Percentiles rank a stretch among this genome's conserved stretches.
phyloP scores from a whole-genome alignment of 345 rosid species.

The Litchi chinensis region DNA sequence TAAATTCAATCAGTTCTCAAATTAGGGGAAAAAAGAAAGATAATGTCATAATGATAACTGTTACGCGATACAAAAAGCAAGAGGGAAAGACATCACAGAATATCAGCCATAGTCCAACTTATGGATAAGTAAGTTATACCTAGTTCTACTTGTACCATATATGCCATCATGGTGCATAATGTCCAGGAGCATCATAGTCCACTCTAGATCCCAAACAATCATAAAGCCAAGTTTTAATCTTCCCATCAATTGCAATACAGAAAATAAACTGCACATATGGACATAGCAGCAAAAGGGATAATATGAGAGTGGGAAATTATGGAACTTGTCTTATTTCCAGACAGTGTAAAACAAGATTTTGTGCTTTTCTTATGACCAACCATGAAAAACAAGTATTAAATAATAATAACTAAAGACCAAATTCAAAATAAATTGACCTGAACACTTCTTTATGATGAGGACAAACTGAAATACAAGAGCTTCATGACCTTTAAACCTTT shows the following conservation, averaged over 20 bases:
- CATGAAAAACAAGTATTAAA: too few species aligned
- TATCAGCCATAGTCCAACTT: background rate
- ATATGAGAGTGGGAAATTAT: slow-evolving; percentile 11
- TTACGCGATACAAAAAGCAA: background rate
- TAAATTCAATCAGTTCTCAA: background rate
- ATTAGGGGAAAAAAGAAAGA: background rate
- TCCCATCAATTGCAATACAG: too few species aligned
- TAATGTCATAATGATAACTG: background rate
- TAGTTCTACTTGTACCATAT: slow-evolving; percentile 76
- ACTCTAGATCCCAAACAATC: too few species aligned
- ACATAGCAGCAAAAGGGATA: background rate
- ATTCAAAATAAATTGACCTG: slow-evolving; percentile 32
- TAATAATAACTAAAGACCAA: background rate
- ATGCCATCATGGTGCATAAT: slow-evolving; percentile 74
- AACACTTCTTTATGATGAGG: slow-evolving; percentile 50
- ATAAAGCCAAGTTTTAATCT: too few species aligned
- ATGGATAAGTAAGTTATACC: slow-evolving; percentile 42
- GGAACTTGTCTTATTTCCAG: slow-evolving; percentile 5
- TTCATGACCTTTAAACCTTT: slow-evolving; percentile 48
- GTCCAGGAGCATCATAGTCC: slow-evolving; percentile 63
- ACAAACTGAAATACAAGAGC: slow-evolving; percentile 58
- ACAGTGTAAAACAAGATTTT: background rate
- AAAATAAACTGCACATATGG: background rate
- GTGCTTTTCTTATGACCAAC: too few species aligned
- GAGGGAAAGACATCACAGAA: too few species aligned